These are phyloP conservation scores for Retiboletus flavoniger DNA, from an alignment of 1,284 basidiomycete species.

Conservation along the genomic window DNA sequence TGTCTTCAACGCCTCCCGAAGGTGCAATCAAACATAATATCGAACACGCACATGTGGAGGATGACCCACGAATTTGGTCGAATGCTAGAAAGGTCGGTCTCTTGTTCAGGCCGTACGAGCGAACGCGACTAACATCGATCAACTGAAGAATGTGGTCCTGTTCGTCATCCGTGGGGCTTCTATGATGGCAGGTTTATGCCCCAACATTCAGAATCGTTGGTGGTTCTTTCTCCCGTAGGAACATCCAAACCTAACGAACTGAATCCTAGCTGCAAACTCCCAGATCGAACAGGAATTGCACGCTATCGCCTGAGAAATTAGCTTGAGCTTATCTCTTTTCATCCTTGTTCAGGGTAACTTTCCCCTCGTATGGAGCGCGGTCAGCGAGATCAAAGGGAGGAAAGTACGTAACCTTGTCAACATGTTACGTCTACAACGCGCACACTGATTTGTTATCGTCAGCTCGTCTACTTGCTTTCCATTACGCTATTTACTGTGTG, in stretches of 20 bases:
- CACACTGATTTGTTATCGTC: not conserved
- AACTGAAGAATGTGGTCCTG: slow-evolving; percentile 50
- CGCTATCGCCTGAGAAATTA: slow-evolving; percentile 68
- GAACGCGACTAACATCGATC: not conserved
- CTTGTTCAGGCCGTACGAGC: not conserved
- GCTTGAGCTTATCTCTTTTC: slow-evolving; percentile 74
- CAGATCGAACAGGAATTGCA: slow-evolving; percentile 67
- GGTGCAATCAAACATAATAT: slow-evolving; percentile 44
- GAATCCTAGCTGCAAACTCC: slow-evolving; percentile 57
- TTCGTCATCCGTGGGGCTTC: slow-evolving; percentile 59
- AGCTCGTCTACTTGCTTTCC: slow-evolving; percentile 71
- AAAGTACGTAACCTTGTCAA: slow-evolving; percentile 46
- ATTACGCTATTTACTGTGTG: slow-evolving; percentile 60
- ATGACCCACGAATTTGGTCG: slow-evolving; percentile 82
- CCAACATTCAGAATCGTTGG: slow-evolving; percentile 71
- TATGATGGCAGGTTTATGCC: slow-evolving; percentile 69
- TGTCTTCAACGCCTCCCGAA: not conserved
- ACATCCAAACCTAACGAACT: slow-evolving; percentile 9
- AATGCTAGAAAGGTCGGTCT: slow-evolving; percentile 57
- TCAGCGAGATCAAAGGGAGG: slow-evolving; percentile 79
- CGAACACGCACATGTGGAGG: slow-evolving; percentile 63
- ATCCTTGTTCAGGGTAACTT: slow-evolving; percentile 72
- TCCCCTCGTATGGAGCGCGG: slow-evolving; percentile 68
- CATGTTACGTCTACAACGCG: not conserved
- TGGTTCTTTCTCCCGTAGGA: slow-evolving; percentile 2